Percentiles rank a stretch among this genome's conserved stretches.
phyloP scores from a whole-genome alignment of 805 yeast genomes.

The Saccharomycopsis lassenensis region DNA sequence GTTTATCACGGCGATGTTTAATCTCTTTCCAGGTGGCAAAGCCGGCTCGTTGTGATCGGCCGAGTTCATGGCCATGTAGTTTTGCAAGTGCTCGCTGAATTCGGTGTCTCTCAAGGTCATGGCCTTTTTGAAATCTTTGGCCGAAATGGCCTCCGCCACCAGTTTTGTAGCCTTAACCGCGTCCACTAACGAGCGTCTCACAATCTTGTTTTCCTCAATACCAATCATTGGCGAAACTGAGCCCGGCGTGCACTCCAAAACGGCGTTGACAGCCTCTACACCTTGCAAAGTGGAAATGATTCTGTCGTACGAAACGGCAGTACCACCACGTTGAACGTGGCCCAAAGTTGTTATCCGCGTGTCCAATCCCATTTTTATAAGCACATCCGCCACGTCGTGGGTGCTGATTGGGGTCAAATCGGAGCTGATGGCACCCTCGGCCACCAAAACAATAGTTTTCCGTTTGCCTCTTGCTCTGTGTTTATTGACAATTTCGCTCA shows the following conservation, averaged over 20 bases:
- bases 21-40: conserved; percentile 40
- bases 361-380: conserved; percentile 79
- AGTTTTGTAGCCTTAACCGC: conserved; percentile 78
- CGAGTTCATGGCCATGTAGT: conserved; percentile 54
- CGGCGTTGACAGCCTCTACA: conserved; percentile 93
- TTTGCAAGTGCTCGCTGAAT: conserved; percentile 56
- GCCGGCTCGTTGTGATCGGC: conserved; percentile 58
- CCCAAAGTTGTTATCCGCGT: conserved; percentile 93
- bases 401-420: conserved; percentile 74
- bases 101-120: conserved; percentile 81
- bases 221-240: conserved; percentile 96
- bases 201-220: conserved; percentile 75
- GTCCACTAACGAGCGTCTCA: conserved; percentile 76
- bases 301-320: conserved; percentile 93
- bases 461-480: conserved; percentile 86
- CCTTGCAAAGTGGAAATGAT: conserved; percentile 91
- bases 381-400: conserved; percentile 68
- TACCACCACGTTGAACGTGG: conserved; percentile 98
- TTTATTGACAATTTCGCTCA: conserved; percentile 61
- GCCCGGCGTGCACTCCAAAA: conserved; percentile 77
- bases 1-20: conserved; percentile 59
- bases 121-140: conserved; percentile 75
- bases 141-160: conserved; percentile 82
- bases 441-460: conserved; percentile 91
- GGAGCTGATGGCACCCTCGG: conserved; percentile 91